Evolutionary conservation across 1,139 yeast genomes (phyloP), one percentile per base, ranked within the genome.

Genomic region (Taiozyma onychis): DNA sequence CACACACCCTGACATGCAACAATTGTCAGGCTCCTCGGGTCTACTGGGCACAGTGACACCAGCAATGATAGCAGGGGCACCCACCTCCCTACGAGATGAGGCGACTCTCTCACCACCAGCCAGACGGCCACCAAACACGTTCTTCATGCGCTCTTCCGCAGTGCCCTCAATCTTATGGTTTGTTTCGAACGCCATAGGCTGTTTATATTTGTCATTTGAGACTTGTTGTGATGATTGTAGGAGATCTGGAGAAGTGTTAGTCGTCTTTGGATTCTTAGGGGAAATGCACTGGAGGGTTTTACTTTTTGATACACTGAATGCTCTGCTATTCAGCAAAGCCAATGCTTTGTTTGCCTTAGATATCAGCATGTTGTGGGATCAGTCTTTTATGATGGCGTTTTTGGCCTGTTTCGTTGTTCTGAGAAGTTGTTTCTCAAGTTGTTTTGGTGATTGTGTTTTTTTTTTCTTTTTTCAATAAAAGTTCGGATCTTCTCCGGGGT

Each of bases 1-100:
- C 41, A 89, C 82, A 66, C 99, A 93, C 2, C 99, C 99, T 56
- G 95, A 85, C 96, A 90, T 90, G 66, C 99, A 93, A 66, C 99
- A 93, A 66, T 91, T 90, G 61, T 90, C 96, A 3, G 98, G 98
- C 61, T 89, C 96, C 6, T 72, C 74, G 1, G 99, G 99, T 61
- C 76, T 77, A 18, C 78, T 80, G 3, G 97, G 97, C 0, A 93
- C 96, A 4, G 66, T 66, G 0, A 91, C 71, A 0, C 97, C 97
- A 0, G 83, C 91, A 7, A 91, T 80, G 3, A 61, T 58, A 41
- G 67, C 59, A 1, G 79, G 74, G 5, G 76, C 76, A 37, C 64
- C 76, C 4, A 57, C 63, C 6, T 70, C 62, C 14, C 75, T 61
- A 50, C 86, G 65, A 54, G 83, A 77, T 0, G 84, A 76, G 6